Percentiles rank a stretch among this genome's conserved stretches.
Evolutionary conservation across 1,284 basidiomycete genomes (phyloP).

Genomic region (Coniophora puteana): DNA sequence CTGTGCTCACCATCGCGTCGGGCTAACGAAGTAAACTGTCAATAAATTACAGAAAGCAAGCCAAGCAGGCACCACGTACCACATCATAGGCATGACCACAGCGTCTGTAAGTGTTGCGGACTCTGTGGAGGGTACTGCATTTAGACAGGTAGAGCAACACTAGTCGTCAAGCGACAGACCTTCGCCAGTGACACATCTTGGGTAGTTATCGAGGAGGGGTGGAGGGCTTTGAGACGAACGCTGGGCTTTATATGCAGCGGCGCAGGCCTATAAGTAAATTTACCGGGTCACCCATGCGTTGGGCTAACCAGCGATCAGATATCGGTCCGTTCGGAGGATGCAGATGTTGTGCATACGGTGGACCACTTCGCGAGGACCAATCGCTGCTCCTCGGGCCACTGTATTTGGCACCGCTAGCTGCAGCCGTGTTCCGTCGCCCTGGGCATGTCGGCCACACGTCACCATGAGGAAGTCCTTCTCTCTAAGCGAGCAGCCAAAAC

Average conservation of each 20-base stretch:
- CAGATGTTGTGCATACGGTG: conserved; percentile 17
- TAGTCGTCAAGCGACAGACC: conserved; percentile 14
- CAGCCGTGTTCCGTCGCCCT: conserved; percentile 11
- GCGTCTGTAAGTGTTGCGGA: conserved; percentile 30
- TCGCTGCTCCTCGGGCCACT: conserved; percentile 28
- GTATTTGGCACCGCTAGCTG: conserved; percentile 24
- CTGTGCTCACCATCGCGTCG: conserved; percentile 47
- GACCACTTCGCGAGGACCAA: conserved; percentile 21
- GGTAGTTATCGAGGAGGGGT: conserved; percentile 6
- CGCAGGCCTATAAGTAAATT: conserved; percentile 12
- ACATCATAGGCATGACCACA: conserved; percentile 56
- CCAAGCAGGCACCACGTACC: conserved; percentile 34
- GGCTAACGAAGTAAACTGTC: conserved; percentile 39
- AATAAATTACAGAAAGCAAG: conserved; percentile 15
- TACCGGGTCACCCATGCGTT: no score
- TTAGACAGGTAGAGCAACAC: conserved; percentile 1
- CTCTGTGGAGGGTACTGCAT: conserved; percentile 21
- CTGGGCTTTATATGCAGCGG: conserved; percentile 23
- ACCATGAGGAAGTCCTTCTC: conserved; percentile 14
- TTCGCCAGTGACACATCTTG: conserved; percentile 29
- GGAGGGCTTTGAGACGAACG: conserved; percentile 7
- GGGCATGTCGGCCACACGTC: conserved; percentile 17
- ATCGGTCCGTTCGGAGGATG: conserved; percentile 18
- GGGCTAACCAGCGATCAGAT: no score
- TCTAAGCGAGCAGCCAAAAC: conserved; percentile 25